Evolutionary conservation across 2,329 filamentous ascomycete species (phyloP), one percentile per base, ranked within the genome.

Genomic region (Stemphylium lycopersici): DNA sequence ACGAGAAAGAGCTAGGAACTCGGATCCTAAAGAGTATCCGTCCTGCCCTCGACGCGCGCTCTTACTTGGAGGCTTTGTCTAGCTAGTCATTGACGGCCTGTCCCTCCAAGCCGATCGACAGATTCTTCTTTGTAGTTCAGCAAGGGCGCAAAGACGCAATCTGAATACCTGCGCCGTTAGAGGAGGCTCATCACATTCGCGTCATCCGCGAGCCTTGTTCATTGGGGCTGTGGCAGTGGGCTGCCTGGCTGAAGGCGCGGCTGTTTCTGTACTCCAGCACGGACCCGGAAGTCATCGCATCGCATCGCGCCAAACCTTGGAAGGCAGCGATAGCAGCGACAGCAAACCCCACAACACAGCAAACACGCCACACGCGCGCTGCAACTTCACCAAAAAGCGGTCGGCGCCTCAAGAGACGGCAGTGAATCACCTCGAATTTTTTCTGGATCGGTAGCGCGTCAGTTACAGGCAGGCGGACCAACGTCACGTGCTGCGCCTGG

Each of bases 301-400:
- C 60, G 52, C 58, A 61, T 62, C 59, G 56, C 66, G 59, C 67
- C 62, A 65, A 67, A 61, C 56, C 61, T 65, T 56, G 59, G 58
- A 64, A 61, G 50, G 57, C 59, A 55, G 59, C 61, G 61, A 64
- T 56, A 62, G 57, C 55, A 63, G 49, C 57, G 57, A 51, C 53
- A 54, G 36, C 53, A 57, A 58, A 60, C 53, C 56, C 58, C 56
- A 62, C 66, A 65, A 57, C 57, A 57, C 48, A 50, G 47, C 59
- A 54, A 65, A 47, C 59, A 54, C 64, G 45, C 63, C 63, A 41
- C 41, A 47, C 50, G 39, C 42, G 44, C 34, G 62, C 66, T 71
- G 65, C 66, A 67, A 62, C 55, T 33, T 40, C 34, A 40, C 39
- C 50, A 64, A 59, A 63, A 32, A 26, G 20, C 34, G 15, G 33